These are phyloP conservation scores for Moelleriella libera DNA, from an alignment of 2,329 filamentous ascomycete genomes.

Conservation along the genomic window DNA sequence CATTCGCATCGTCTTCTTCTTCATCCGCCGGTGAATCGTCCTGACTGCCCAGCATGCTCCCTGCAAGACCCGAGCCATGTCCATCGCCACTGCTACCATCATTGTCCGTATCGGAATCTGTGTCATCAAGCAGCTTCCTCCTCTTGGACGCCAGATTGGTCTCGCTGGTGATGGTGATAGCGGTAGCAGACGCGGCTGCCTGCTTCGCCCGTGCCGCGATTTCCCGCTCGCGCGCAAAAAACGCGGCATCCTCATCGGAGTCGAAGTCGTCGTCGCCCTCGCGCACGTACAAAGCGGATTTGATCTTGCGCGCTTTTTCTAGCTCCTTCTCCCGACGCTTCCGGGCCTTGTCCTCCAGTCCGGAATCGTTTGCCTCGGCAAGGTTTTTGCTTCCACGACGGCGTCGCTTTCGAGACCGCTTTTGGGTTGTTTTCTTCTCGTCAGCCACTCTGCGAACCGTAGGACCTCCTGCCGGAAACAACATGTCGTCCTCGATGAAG, in stretches of 20 bases:
- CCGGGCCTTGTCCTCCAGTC: slow-evolving; percentile 40
- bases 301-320: slow-evolving; percentile 69
- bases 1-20: too few species aligned
- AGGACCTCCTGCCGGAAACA: slow-evolving; percentile 58
- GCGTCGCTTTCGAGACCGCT: slow-evolving; percentile 23
- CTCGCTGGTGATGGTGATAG: background rate
- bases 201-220: slow-evolving; percentile 40
- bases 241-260: slow-evolving; percentile 51
- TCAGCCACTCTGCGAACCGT: slow-evolving; percentile 40
- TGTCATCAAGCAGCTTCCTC: too few species aligned
- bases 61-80: too few species aligned
- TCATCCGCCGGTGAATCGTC: too few species aligned
- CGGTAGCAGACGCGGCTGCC: slow-evolving; percentile 14
- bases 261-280: slow-evolving; percentile 86
- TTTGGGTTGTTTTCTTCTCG: slow-evolving; percentile 38
- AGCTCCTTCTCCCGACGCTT: slow-evolving; percentile 52
- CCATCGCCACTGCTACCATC: too few species aligned
- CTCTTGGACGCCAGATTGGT: too few species aligned
- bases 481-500: slow-evolving; percentile 34
- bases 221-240: slow-evolving; percentile 58
- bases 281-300: slow-evolving; percentile 69
- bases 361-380: slow-evolving; percentile 37
- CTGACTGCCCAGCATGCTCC: too few species aligned
- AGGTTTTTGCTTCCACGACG: slow-evolving; percentile 28
- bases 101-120: too few species aligned